Evolutionary conservation across 108 stramenopile genomes (phyloP).

Genomic region (Conticribra weissflogii): DNA sequence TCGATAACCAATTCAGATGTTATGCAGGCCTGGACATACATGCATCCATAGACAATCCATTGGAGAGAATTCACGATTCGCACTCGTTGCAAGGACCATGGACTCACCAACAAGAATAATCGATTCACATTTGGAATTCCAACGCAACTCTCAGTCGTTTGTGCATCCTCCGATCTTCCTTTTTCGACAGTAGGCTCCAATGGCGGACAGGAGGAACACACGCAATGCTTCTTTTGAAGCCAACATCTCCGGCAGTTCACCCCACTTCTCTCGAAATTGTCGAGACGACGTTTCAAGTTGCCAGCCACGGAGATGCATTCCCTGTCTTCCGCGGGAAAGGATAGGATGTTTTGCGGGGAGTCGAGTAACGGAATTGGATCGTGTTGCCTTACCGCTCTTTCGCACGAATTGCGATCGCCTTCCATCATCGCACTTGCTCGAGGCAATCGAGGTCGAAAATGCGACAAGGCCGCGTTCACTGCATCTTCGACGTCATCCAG

Average conservation of each 20-base stretch:
- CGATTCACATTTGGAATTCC: slow-evolving; percentile 44
- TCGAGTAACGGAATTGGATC: no score
- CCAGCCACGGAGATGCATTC: slow-evolving; percentile 64
- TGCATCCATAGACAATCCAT: no score
- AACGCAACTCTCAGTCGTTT: background rate
- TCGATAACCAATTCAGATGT: background rate
- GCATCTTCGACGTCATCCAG: slow-evolving; percentile 25
- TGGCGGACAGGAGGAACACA: slow-evolving; percentile 55
- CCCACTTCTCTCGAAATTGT: slow-evolving; percentile 47
- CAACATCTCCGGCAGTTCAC: slow-evolving; percentile 70
- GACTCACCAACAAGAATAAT: slow-evolving; percentile 63
- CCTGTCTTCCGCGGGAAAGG: slow-evolving; percentile 50
- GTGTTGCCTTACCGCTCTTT: background rate
- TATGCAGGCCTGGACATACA: no score
- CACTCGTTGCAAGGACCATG: background rate
- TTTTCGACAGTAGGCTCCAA: slow-evolving; percentile 10
- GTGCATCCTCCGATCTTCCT: background rate
- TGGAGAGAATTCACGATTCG: no score
- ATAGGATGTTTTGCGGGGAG: slow-evolving; percentile 42
- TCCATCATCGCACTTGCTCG: background rate
- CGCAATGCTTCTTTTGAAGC: slow-evolving; percentile 70
- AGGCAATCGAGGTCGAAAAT: background rate
- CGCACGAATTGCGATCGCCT: background rate
- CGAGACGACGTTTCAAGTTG: slow-evolving; percentile 45
- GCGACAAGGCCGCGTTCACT: background rate